Base-by-base conservation (phyloP, 1,284 basidiomycete genomes). In the Apiotrichum laibachii region DNA sequence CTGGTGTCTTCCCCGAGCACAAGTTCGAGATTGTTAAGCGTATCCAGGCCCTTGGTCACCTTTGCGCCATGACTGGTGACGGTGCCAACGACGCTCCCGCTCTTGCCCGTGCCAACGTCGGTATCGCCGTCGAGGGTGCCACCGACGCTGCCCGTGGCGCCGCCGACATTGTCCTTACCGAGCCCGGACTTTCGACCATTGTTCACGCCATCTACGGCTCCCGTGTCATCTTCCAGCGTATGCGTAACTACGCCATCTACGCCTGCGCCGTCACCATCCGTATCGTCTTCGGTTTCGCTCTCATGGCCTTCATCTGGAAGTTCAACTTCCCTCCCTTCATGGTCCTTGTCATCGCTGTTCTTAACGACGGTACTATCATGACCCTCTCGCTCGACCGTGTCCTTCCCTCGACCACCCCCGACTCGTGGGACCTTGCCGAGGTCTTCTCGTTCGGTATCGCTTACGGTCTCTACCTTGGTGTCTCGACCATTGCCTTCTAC, bases 311-410 rank as follows among this genome's bases (percentile, higher is more conserved):
- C 77, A 88, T 88, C 60, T 97, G 93, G 88, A 87, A 89, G 83
- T 92, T 93, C 80, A 89, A 95, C 80, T 98, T 98, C 90, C 94
- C 94, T 72, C 92, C 94, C 18, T 98, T 98, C 87, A 97, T 98
- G 94, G 87, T 98, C 66, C 88, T 97, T 79, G 90, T 98, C 80
- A 95, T 98, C 68, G 93, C 94, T 62, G 84, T 97, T 55, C 83
- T 97, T 69, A 98, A 98, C 81, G 94, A 97, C 77, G 94, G 94
- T 80, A 96, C 94, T 68, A 95, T 98, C 85, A 97, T 98, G 93
- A 98, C 94, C 13, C 85, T 98, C 66, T 96, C 92, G 34, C 89
- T 97, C 62, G 94, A 98, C 80, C 92, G 94, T 80, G 94, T 97
- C 64, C 81, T 97, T 72, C 94, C 94, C 50, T 93, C 90, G 53